Percentiles rank a stretch among this genome's conserved stretches.
phyloP scores from a whole-genome alignment of 148 eudicot genomes.

The Rhododendron kiyosumense region DNA sequence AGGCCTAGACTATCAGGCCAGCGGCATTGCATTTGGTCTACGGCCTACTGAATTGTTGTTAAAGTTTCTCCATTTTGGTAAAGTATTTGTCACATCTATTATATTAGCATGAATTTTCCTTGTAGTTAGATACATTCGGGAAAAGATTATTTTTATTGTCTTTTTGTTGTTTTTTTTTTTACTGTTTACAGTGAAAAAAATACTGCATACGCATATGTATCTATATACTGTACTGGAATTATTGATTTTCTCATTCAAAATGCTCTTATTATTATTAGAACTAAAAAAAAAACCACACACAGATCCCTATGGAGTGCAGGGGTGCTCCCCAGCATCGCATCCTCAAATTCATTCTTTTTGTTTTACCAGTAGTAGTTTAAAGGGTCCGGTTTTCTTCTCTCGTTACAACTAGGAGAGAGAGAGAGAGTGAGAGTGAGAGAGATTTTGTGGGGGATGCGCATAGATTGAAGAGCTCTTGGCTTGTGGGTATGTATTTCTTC shows the following conservation, averaged over 20 bases:
- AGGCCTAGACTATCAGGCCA: not conserved
- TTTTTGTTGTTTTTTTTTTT: too few relatives aligned
- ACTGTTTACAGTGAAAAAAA: too few relatives aligned
- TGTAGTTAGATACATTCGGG: too few relatives aligned
- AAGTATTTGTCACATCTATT: not conserved
- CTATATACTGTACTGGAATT: too few relatives aligned
- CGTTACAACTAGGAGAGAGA: not conserved
- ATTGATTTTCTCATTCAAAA: too few relatives aligned
- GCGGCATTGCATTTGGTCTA: not conserved
- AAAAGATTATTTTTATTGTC: too few relatives aligned
- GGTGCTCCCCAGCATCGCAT: constrained; percentile 36
- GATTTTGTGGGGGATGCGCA: not conserved
- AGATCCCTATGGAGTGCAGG: constrained; percentile 61
- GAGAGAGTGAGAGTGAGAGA: constrained; percentile 9
- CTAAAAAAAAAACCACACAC: constrained; percentile 21
- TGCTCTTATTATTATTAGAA: too few relatives aligned
- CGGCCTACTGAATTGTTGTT: not conserved
- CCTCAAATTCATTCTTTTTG: constrained; percentile 55
- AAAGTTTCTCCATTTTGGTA: not conserved
- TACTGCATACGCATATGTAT: too few relatives aligned
- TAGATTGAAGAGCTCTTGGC: constrained; percentile 13
- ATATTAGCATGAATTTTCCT: too few relatives aligned
- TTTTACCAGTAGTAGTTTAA: constrained; percentile 17
- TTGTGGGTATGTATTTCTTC: constrained; percentile 25
- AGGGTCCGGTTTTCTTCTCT: constrained; percentile 28